Evolutionary conservation across 192 early-diverging fungal genomes (phyloP).

Genomic region (Powellomyces hirtus): DNA sequence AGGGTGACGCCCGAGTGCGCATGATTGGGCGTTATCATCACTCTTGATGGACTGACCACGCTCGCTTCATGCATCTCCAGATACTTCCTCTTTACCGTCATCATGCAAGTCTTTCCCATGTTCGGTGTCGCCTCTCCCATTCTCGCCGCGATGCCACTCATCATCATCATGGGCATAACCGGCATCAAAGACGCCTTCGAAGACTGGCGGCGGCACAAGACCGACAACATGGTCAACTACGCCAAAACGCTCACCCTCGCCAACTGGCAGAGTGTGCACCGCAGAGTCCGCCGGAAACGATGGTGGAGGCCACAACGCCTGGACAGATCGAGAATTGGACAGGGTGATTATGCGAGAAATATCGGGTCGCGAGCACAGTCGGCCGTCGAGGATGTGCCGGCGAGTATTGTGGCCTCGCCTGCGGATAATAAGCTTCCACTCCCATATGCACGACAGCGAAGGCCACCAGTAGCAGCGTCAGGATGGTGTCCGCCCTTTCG

Average conservation of each 20-base stretch:
- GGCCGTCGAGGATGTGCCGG: no score
- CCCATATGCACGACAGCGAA: no score
- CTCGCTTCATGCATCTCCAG: conserved; percentile 54
- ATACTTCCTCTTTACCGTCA: conserved; percentile 84
- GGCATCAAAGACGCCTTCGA: conserved; percentile 76
- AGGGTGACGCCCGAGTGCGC: no score
- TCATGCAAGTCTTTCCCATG: conserved; percentile 77
- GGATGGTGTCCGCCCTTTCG: no score
- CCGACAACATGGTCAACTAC: conserved; percentile 82
- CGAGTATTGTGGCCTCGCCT: no score
- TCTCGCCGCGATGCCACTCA: conserved; percentile 54
- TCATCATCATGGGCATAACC: conserved; percentile 52
- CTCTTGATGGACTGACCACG: background rate
- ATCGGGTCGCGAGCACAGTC: no score
- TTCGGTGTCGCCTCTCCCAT: conserved; percentile 53
- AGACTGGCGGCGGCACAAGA: conserved; percentile 80
- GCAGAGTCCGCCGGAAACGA: background rate
- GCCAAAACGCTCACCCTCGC: conserved; percentile 54
- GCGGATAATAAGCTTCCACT: no score
- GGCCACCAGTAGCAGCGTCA: no score
- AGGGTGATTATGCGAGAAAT: no score
- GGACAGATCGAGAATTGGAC: no score
- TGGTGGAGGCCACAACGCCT: background rate
- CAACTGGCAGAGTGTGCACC: conserved; percentile 57
- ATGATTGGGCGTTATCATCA: background rate